Conservation (phyloP, 176 grass and related monocot genomes). For the Oryza glaberrima region DNA sequence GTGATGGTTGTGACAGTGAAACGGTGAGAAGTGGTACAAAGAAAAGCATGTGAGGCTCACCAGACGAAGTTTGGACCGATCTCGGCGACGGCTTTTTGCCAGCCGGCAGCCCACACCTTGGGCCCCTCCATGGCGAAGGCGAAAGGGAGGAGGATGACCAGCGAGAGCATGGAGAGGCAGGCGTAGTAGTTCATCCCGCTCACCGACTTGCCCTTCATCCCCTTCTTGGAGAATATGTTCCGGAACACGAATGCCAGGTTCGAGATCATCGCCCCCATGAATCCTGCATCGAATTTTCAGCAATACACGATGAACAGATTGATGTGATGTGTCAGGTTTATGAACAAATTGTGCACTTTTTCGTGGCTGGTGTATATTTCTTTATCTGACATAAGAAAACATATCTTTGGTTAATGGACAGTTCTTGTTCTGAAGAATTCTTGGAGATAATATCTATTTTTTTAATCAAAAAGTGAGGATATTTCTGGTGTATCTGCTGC, state of each 20-base stretch:
- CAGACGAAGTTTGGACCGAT: slow-evolving; percentile 93
- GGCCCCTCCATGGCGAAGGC: slow-evolving; percentile 91
- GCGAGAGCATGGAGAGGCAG: slow-evolving; percentile 90
- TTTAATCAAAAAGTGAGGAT: slow-evolving; percentile 2
- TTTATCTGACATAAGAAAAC: neutral
- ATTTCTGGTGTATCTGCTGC: slow-evolving; percentile 29
- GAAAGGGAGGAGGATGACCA: slow-evolving; percentile 87
- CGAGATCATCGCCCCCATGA: slow-evolving; percentile 98
- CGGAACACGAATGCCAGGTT: slow-evolving; percentile 93
- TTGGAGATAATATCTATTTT: slow-evolving; percentile 15
- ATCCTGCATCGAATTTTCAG: slow-evolving; percentile 51
- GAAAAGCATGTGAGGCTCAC: slow-evolving; percentile 52
- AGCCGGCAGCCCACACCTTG: slow-evolving; percentile 91
- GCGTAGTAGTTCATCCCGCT: slow-evolving; percentile 99
- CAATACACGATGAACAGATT: slow-evolving; percentile 21
- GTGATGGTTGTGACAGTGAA: neutral
- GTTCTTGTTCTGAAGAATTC: neutral
- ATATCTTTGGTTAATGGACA: neutral
- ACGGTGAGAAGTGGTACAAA: slow-evolving; percentile 14
- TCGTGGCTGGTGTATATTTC: neutral
- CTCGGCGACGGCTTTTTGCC: slow-evolving; percentile 72
- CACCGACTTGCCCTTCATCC: slow-evolving; percentile 93
- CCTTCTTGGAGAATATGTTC: slow-evolving; percentile 95
- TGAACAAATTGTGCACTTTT: neutral
- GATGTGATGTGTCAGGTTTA: neutral